Percentiles rank a stretch among this genome's conserved stretches.
phyloP scores from a whole-genome alignment of 2,329 filamentous ascomycete genomes.

The Xylariaceae sp. region DNA sequence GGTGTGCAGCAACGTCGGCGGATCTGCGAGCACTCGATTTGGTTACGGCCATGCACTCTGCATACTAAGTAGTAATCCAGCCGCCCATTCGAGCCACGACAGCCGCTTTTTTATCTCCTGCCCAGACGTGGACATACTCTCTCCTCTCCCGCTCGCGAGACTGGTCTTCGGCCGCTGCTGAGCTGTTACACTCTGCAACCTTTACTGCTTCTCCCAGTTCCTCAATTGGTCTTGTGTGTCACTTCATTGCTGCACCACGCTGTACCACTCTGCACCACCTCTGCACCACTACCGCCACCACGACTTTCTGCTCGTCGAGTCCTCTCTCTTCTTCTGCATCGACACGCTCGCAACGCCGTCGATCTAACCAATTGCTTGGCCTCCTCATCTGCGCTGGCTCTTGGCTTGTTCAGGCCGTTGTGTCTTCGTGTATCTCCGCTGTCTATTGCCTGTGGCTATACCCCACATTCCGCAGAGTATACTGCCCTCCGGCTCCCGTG shows the following conservation, averaged over 20 bases:
- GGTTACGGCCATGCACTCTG: conserved; percentile 33
- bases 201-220: conserved; percentile 18
- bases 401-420: conserved; percentile 8
- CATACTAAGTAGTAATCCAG: conserved; percentile 30
- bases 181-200: conserved; percentile 24
- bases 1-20: conserved; percentile 23
- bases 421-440: conserved; percentile 3
- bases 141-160: conserved; percentile 23
- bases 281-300: conserved; percentile 13
- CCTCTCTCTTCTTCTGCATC: conserved; percentile 2
- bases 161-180: conserved; percentile 26
- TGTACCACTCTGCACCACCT: conserved; percentile 18
- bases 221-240: conserved; percentile 26
- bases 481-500: conserved; percentile 20
- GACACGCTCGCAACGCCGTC: conserved; percentile 16
- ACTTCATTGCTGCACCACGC: conserved; percentile 13
- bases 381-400: not conserved
- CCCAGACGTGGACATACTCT: conserved; percentile 33
- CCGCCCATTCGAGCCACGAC: conserved; percentile 37
- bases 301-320: conserved; percentile 2
- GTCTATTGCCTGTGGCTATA: conserved; percentile 13
- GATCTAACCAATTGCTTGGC: not conserved
- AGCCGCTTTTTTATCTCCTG: conserved; percentile 27
- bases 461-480: conserved; percentile 22
- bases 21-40: conserved; percentile 33